A percentile compares a stretch with the other conserved stretches of the same genome.
These are phyloP conservation scores for Tylopilus felleus DNA, from an alignment of 768 basidiomycete genomes.

Conservation along the genomic window DNA sequence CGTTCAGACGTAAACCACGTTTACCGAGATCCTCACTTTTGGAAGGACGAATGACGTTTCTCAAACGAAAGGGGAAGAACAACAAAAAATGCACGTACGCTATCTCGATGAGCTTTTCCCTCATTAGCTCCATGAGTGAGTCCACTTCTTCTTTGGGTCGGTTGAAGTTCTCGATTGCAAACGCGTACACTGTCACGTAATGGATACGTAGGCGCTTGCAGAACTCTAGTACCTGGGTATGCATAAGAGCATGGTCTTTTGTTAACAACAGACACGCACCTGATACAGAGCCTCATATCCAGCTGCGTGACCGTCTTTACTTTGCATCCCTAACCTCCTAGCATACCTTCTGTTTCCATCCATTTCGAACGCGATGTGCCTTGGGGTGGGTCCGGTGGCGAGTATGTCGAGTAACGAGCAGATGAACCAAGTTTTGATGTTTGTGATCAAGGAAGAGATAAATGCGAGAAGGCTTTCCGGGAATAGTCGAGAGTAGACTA, in stretches of 20 bases:
- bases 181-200: slow-evolving; percentile 95
- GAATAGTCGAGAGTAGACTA: too few relatives aligned
- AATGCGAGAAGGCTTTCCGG: slow-evolving; percentile 6
- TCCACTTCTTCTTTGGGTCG: slow-evolving; percentile 83
- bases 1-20: slow-evolving; percentile 81
- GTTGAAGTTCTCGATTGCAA: slow-evolving; percentile 96
- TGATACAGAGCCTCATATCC: slow-evolving; percentile 78
- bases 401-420: slow-evolving; percentile 65
- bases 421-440: slow-evolving; percentile 23
- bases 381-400: slow-evolving; percentile 78
- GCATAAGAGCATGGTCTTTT: background rate
- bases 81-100: slow-evolving; percentile 70
- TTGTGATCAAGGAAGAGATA: slow-evolving; percentile 8
- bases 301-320: slow-evolving; percentile 78
- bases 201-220: slow-evolving; percentile 76
- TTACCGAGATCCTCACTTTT: slow-evolving; percentile 74
- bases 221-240: slow-evolving; percentile 71
- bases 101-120: slow-evolving; percentile 73
- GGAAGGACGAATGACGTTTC: background rate
- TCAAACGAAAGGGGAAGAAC: background rate
- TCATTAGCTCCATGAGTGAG: slow-evolving; percentile 81
- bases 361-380: slow-evolving; percentile 94
- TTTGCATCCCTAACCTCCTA: slow-evolving; percentile 56
- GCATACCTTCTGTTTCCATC: slow-evolving; percentile 96
- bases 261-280: slow-evolving; percentile 44